These are phyloP conservation scores for Mycena leptocephala DNA, from an alignment of 768 basidiomycete species.

Conservation along the genomic window DNA sequence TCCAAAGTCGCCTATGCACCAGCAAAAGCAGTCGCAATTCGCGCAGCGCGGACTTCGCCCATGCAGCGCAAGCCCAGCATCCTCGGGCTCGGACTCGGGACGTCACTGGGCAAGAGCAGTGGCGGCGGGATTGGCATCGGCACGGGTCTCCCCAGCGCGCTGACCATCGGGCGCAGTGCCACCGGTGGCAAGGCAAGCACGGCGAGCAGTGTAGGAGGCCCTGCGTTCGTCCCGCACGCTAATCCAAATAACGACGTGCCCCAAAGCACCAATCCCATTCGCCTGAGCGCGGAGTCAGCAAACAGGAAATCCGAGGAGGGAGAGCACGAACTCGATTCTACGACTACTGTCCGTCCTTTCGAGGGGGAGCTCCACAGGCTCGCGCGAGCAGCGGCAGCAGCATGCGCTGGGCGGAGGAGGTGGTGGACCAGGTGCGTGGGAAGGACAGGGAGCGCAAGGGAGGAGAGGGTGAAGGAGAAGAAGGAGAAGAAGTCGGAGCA, in stretches of 20 bases:
- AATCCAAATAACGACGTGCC: too few relatives aligned
- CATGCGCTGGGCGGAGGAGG: conserved; percentile 56
- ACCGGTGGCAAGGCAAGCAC: conserved; percentile 25
- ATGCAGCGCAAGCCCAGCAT: conserved; percentile 75
- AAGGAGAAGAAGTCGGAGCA: conserved; percentile 50
- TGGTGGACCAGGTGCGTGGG: conserved; percentile 47
- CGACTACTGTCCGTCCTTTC: conserved; percentile 47
- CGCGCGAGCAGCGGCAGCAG: conserved; percentile 62
- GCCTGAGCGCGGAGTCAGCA: conserved; percentile 49
- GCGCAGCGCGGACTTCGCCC: conserved; percentile 51
- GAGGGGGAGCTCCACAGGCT: conserved; percentile 58
- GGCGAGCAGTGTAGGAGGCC: too few relatives aligned
- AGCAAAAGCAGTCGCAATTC: neutral
- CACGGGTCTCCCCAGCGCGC: conserved; percentile 32
- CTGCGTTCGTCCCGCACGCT: too few relatives aligned
- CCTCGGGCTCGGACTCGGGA: conserved; percentile 57
- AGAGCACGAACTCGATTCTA: conserved; percentile 49
- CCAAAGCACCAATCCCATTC: conserved; percentile 41
- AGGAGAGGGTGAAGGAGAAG: conserved; percentile 41
- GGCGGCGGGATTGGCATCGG: conserved; percentile 28
- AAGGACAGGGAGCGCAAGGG: conserved; percentile 28
- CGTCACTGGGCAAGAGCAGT: too few relatives aligned
- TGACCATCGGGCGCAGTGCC: conserved; percentile 25
- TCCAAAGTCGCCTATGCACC: neutral
- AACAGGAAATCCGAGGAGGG: too few relatives aligned